These are phyloP conservation scores for Pleurotus pulmonarius DNA, from an alignment of 768 basidiomycete genomes.

Conservation along the genomic window DNA sequence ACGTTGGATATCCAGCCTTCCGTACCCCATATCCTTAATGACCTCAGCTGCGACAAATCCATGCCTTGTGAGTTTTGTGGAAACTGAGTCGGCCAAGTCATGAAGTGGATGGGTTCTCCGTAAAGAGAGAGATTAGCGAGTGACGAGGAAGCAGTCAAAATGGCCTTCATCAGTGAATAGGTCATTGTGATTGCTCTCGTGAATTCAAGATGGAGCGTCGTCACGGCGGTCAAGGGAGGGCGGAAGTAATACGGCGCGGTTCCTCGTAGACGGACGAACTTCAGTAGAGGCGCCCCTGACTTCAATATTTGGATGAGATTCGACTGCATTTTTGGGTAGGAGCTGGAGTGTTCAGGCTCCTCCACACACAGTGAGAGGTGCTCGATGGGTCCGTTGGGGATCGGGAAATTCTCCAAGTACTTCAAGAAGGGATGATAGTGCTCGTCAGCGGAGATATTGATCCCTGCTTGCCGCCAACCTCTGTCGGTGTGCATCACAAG, in stretches of 20 bases:
- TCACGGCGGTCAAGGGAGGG: constrained; percentile 29
- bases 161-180: constrained; percentile 28
- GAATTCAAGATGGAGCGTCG: constrained; percentile 43
- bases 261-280: constrained; percentile 42
- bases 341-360: constrained; percentile 18
- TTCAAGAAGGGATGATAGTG: constrained; percentile 22
- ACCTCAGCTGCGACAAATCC: constrained; percentile 30
- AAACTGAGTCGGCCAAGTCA: constrained; percentile 18
- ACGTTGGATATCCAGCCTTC: constrained; percentile 32
- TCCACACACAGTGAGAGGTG: constrained; percentile 32
- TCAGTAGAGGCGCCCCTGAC: constrained; percentile 25
- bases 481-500: constrained; percentile 24
- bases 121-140: constrained; percentile 41
- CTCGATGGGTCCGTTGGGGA: constrained; percentile 27
- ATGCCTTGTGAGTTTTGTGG: constrained; percentile 15
- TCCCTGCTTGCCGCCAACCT: constrained; percentile 34
- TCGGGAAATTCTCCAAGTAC: constrained; percentile 20
- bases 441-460: constrained; percentile 24
- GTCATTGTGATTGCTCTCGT: constrained; percentile 29
- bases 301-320: constrained; percentile 21
- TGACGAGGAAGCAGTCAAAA: constrained; percentile 26
- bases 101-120: constrained; percentile 32
- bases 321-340: constrained; percentile 7
- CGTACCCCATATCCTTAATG: constrained; percentile 37
- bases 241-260: constrained; percentile 35